Evolutionary conservation across 305 asterid genomes (phyloP).

Genomic region (Fraxinus ornus): DNA sequence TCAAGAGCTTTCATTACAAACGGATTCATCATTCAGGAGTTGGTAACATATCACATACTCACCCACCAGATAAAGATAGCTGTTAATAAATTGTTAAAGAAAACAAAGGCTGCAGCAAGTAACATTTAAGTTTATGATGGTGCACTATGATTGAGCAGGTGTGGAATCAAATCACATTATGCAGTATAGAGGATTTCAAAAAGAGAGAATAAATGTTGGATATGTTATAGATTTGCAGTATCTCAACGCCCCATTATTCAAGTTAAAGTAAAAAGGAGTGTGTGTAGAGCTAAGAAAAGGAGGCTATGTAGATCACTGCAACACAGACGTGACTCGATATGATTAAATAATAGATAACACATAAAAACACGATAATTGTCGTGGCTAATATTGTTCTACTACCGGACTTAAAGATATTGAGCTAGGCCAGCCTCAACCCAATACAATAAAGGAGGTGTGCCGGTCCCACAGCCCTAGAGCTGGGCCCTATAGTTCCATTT

Average conservation of each 20-base stretch:
- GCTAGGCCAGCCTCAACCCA: neutral
- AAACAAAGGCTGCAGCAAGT: constrained; percentile 49
- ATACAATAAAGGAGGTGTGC: neutral
- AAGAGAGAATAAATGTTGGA: constrained; percentile 40
- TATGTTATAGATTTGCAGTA: constrained; percentile 43
- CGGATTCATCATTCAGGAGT: constrained; percentile 41
- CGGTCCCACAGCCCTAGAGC: neutral
- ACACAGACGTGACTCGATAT: constrained; percentile 22
- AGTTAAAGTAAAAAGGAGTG: constrained; percentile 27
- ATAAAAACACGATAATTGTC: neutral
- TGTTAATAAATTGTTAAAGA: constrained; percentile 34
- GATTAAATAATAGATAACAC: constrained; percentile 13
- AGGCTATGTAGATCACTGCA: constrained; percentile 31
- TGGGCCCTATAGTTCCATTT: neutral
- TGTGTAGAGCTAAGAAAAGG: constrained; percentile 18
- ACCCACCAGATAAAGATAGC: constrained; percentile 44
- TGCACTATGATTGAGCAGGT: constrained; percentile 11
- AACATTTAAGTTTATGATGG: constrained; percentile 19
- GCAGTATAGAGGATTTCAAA: constrained; percentile 8
- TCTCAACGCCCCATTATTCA: constrained; percentile 30
- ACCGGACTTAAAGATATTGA: neutral
- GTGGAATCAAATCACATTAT: constrained; percentile 37
- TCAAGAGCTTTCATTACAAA: constrained; percentile 5
- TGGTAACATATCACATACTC: constrained; percentile 38
- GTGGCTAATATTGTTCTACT: neutral